Conservation (phyloP, 768 basidiomycete genomes). For the Mycena floridula region DNA sequence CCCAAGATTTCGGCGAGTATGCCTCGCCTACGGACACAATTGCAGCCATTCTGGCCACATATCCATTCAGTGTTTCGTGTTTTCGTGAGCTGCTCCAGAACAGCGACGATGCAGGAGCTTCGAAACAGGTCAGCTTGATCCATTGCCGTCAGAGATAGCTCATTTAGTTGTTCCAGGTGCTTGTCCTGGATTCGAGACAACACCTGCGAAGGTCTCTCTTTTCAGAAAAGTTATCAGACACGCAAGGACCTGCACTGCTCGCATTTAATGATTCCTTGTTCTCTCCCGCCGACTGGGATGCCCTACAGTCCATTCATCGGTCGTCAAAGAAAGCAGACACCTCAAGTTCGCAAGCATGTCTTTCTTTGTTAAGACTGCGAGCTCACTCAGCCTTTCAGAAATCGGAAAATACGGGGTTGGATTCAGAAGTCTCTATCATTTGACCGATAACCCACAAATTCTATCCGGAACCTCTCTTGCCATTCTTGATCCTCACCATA, state of each 20-base stretch:
- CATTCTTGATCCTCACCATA: slow-evolving; percentile 36
- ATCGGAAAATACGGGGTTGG: slow-evolving; percentile 46
- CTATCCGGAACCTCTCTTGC: slow-evolving; percentile 33
- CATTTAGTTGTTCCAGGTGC: slow-evolving; percentile 22
- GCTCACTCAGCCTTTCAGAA: slow-evolving; percentile 1
- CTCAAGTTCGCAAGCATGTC: slow-evolving; percentile 22
- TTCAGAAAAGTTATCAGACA: slow-evolving; percentile 17
- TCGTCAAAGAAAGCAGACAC: slow-evolving; percentile 42
- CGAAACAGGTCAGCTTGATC: slow-evolving; percentile 28
- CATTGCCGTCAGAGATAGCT: background rate
- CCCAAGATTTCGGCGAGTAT: slow-evolving; percentile 5
- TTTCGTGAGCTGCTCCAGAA: slow-evolving; percentile 43
- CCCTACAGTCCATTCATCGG: slow-evolving; percentile 33
- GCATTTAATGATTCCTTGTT: slow-evolving; percentile 42
- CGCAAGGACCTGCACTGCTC: slow-evolving; percentile 40
- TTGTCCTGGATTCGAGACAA: slow-evolving; percentile 33
- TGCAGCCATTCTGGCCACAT: slow-evolving; percentile 31
- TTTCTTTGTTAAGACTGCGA: no score
- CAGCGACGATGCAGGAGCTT: slow-evolving; percentile 44
- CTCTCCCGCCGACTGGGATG: slow-evolving; percentile 34
- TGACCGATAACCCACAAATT: slow-evolving; percentile 45
- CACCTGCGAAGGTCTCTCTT: slow-evolving; percentile 20
- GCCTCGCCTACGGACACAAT: slow-evolving; percentile 14
- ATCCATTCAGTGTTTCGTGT: slow-evolving; percentile 39
- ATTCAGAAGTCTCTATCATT: slow-evolving; percentile 46